phyloP scores from a whole-genome alignment of 805 yeast species.

The Wickerhamomyces pijperi region DNA sequence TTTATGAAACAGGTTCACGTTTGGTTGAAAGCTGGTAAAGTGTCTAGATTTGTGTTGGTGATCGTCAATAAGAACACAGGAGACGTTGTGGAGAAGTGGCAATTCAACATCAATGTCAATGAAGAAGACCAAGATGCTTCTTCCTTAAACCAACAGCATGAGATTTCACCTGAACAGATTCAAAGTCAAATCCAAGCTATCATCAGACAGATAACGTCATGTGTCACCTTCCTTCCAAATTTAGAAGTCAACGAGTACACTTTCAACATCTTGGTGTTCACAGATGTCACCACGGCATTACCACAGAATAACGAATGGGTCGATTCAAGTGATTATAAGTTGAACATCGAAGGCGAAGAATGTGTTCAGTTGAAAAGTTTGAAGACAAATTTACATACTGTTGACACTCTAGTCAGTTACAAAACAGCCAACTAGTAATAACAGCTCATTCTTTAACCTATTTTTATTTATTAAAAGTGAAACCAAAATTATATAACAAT shows the following conservation, averaged over 20 bases:
- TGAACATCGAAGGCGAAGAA: constrained; percentile 41
- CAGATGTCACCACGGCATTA: constrained; percentile 55
- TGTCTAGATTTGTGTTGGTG: constrained; percentile 59
- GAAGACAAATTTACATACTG: constrained; percentile 53
- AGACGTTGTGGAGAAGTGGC: constrained; percentile 78
- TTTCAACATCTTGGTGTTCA: constrained; percentile 75
- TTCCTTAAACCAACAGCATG: too few relatives aligned
- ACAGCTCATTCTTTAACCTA: too few relatives aligned
- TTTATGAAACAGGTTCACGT: constrained; percentile 59
- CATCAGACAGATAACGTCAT: constrained; percentile 80
- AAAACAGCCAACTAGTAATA: constrained; percentile 10
- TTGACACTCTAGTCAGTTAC: constrained; percentile 58
- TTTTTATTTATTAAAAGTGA: too few relatives aligned
- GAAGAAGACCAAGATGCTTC: background rate
- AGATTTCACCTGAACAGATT: constrained; percentile 30
- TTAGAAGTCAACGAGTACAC: constrained; percentile 55
- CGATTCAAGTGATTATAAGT: constrained; percentile 54
- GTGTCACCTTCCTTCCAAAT: constrained; percentile 76
- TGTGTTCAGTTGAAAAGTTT: constrained; percentile 60
- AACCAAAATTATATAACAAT: too few relatives aligned
- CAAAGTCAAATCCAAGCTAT: constrained; percentile 77
- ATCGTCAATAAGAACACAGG: constrained; percentile 58
- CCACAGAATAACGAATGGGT: constrained; percentile 66
- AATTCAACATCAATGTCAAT: constrained; percentile 40
- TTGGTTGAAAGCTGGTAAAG: constrained; percentile 65